These are phyloP conservation scores for Apiosordaria backusii DNA, from an alignment of 495 filamentous ascomycete genomes.

Conservation along the genomic window DNA sequence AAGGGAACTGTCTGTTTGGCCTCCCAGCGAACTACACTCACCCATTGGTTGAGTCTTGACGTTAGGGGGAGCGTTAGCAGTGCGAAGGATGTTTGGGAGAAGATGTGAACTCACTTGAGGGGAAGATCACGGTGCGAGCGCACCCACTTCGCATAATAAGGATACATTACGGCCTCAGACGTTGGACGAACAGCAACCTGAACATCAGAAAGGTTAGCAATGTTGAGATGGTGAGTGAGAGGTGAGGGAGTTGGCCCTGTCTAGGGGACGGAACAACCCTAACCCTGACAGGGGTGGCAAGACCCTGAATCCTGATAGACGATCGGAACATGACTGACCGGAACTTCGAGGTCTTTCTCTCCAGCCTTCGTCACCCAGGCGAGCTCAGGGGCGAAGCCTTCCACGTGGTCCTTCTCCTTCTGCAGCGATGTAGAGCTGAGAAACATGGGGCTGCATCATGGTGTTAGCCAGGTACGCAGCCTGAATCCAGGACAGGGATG, in stretches of 20 bases:
- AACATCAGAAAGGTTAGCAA: too few species aligned
- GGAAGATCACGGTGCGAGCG: conserved; percentile 90
- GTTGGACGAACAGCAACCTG: conserved; percentile 96
- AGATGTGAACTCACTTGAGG: conserved; percentile 36
- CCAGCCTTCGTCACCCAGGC: conserved; percentile 98
- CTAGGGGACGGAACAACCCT: too few species aligned
- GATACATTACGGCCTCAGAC: conserved; percentile 82
- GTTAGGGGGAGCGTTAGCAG: conserved; percentile 35
- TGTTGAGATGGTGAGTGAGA: too few species aligned
- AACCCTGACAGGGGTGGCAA: too few species aligned
- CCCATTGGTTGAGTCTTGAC: conserved; percentile 85
- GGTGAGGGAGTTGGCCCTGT: too few species aligned
- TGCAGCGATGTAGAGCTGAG: conserved; percentile 85
- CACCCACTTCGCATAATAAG: conserved; percentile 64
- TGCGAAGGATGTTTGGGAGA: neutral
- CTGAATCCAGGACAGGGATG: neutral
- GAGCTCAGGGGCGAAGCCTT: conserved; percentile 95
- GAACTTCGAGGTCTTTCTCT: conserved; percentile 85
- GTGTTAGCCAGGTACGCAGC: neutral
- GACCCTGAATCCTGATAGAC: too few species aligned
- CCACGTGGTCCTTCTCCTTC: conserved; percentile 93
- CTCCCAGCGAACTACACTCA: conserved; percentile 96
- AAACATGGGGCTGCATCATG: conserved; percentile 63
- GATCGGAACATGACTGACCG: too few species aligned
- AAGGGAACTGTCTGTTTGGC: conserved; percentile 97